Evolutionary conservation across 495 filamentous ascomycete genomes (phyloP).

Genomic region (Opeltia flavorubescens): DNA sequence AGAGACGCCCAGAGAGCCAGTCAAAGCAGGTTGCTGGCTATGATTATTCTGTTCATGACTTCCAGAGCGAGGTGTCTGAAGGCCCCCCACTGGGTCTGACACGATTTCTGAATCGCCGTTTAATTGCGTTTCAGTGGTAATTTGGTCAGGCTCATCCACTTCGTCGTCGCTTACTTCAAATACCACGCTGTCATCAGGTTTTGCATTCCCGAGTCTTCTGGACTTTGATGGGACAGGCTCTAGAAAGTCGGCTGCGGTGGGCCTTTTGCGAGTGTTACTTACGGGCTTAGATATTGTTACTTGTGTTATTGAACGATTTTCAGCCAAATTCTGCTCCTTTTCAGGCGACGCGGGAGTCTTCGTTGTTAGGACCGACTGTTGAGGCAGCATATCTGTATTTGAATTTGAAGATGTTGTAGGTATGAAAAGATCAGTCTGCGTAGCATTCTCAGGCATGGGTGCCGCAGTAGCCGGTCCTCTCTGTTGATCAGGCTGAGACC

Average conservation of each 20-base stretch:
- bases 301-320: background rate
- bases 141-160: slow-evolving; percentile 28
- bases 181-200: slow-evolving; percentile 23
- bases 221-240: slow-evolving; percentile 34
- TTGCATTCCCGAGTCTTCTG: slow-evolving; percentile 49
- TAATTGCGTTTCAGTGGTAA: slow-evolving; percentile 2
- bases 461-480: background rate
- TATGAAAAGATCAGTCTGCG: no score
- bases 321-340: background rate
- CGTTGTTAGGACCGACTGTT: no score
- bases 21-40: background rate
- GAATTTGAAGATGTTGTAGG: no score
- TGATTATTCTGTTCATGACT: background rate
- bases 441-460: no score
- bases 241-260: slow-evolving; percentile 71
- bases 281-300: slow-evolving; percentile 5
- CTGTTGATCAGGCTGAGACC: background rate
- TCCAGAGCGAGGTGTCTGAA: background rate
- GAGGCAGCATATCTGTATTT: no score
- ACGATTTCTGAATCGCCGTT: background rate
- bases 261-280: slow-evolving; percentile 54
- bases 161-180: slow-evolving; percentile 74
- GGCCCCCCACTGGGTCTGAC: background rate
- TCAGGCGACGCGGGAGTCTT: background rate
- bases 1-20: background rate